phyloP scores from a whole-genome alignment of 2,329 filamentous ascomycete genomes.

The Drechmeria coniospora region DNA sequence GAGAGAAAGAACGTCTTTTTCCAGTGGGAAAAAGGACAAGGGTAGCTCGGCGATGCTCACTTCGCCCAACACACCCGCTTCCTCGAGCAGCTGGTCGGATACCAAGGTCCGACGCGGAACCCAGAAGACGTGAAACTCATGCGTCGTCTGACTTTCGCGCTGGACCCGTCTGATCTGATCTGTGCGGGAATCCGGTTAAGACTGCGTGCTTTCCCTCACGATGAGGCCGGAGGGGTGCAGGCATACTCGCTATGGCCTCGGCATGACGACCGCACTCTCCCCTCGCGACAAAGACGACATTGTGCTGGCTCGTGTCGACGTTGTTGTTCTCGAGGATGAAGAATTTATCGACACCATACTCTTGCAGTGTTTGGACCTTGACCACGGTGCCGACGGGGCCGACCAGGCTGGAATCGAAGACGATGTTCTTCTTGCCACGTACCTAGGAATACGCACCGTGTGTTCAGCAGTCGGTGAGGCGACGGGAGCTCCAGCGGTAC shows the following conservation, averaged over 20 bases:
- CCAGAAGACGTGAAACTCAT: slow-evolving; percentile 97
- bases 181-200: slow-evolving; percentile 27
- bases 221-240: neutral
- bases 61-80: slow-evolving; percentile 84
- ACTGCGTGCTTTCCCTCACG: too few species aligned
- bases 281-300: slow-evolving; percentile 83
- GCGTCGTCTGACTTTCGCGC: slow-evolving; percentile 72
- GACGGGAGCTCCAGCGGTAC: slow-evolving; percentile 29
- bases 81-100: slow-evolving; percentile 81
- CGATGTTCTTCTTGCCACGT: slow-evolving; percentile 94
- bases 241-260: slow-evolving; percentile 74
- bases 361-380: slow-evolving; percentile 88
- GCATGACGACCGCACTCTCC: slow-evolving; percentile 79
- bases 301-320: slow-evolving; percentile 83
- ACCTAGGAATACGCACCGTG: slow-evolving; percentile 53
- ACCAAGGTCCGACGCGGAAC: slow-evolving; percentile 83
- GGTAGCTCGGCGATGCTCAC: slow-evolving; percentile 78
- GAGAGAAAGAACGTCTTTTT: slow-evolving; percentile 79
- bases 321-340: slow-evolving; percentile 96
- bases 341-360: slow-evolving; percentile 95
- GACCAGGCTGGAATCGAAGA: slow-evolving; percentile 80
- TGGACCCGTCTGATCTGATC: slow-evolving; percentile 85
- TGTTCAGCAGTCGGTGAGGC: too few species aligned
- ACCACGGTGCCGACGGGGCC: slow-evolving; percentile 82
- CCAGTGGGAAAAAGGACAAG: slow-evolving; percentile 79